Evolutionary conservation across 495 filamentous ascomycete species (phyloP), one percentile per base, ranked within the genome.

Genomic region (Tetracladium setigerum): DNA sequence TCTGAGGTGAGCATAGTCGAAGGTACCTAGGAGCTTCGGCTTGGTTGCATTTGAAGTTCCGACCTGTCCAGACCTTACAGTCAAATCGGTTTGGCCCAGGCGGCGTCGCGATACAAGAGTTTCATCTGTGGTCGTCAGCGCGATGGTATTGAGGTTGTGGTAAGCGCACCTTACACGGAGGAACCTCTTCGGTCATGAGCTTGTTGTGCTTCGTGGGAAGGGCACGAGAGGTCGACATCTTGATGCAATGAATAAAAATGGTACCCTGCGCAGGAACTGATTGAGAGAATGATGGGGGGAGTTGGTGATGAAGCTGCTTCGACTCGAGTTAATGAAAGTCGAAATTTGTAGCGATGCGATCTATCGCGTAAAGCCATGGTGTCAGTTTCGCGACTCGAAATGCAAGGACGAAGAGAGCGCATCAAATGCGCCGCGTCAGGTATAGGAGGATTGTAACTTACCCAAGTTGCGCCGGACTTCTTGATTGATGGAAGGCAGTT

Each of bases 1-100:
- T 51, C 90, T 84, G 38, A 98, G 74, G 59, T 97, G 92, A 56
- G 89, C 92, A 66, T 97, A 98, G 66, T 95, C 90, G 61, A 98
- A 96, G 19, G 79, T 77, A 30, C 87, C 87, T 41, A 91, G 63
- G 53, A 83, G 83, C 59, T 85, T 78, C 4, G 77, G 64, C 69
- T 81, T 75, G 53, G 79, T 78, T 58, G 80, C 73, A 76, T 84
- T 79, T 50, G 73, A 70, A 36, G 77, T 71, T 60, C 81, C 73
- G 48, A 81, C 63, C 62, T 84, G 67, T 55, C 78, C 73, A 59
- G 77, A 74, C 66, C 87, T 91, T n/a, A 87, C 83, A 13, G 81
- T 76, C 46, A 97, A 74, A 62, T 94, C 81, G 6, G 92, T 97
- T 68, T 95, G 89, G 33, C 92, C 94, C 19, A 97, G 74, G 42